These are phyloP conservation scores for Meira miltonrushii DNA, from an alignment of 1,284 basidiomycete genomes.

Conservation along the genomic window DNA sequence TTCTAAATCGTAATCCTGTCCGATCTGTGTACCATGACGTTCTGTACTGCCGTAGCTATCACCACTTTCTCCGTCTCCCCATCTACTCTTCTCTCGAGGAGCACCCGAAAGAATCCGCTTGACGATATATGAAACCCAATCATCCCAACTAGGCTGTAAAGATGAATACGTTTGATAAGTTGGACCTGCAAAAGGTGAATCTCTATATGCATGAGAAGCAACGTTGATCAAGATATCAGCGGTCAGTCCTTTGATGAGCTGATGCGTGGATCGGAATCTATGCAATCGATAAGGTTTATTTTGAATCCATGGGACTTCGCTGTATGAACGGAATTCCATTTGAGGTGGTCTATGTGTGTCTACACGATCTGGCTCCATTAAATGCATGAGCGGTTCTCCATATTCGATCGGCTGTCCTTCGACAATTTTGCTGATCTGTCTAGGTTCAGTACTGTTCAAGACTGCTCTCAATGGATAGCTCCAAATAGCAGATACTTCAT, in stretches of 20 bases:
- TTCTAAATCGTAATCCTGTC: too few relatives aligned
- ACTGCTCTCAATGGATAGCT: conserved; percentile 9
- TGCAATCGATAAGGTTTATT: conserved; percentile 8
- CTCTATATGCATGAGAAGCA: background rate
- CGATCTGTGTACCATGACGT: too few relatives aligned
- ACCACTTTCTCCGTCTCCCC: conserved; percentile 15
- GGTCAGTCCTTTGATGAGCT: conserved; percentile 13
- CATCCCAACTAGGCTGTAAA: conserved; percentile 9
- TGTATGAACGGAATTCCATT: conserved; percentile 3
- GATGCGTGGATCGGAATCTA: conserved; percentile 9
- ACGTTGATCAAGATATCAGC: conserved; percentile 5
- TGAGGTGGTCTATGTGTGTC: conserved; percentile 12
- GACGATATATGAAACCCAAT: background rate
- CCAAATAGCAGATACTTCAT: conserved; percentile 10
- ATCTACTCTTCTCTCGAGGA: background rate
- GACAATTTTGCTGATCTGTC: background rate
- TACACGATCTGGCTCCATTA: background rate
- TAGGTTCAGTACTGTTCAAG: conserved; percentile 1
- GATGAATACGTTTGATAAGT: background rate
- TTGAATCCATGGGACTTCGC: conserved; percentile 11
- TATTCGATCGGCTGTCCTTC: background rate
- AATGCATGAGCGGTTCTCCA: background rate
- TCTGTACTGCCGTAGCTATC: conserved; percentile 7
- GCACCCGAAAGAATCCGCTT: background rate
- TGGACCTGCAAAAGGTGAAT: background rate